Evolutionary conservation across 2,329 filamentous ascomycete species (phyloP), one percentile per base, ranked within the genome.

Genomic region (Monosporascus sp.): DNA sequence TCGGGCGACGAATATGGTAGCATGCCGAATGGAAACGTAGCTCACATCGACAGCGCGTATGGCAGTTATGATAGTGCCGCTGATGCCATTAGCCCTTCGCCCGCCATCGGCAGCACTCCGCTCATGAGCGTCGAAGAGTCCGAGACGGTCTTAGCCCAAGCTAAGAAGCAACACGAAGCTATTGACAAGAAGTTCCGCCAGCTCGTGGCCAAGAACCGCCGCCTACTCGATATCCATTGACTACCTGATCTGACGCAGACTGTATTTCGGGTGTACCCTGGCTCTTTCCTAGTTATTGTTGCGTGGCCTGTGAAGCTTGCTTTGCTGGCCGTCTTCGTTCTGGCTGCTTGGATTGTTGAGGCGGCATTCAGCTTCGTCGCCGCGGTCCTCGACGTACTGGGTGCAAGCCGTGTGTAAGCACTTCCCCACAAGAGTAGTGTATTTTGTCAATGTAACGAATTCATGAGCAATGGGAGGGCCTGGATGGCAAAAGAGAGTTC

Each of bases 41-140:
- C 40, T 2, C 40, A 52, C 37, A 49, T 44, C 17, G 64, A 67
- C 22, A 54, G 52, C 17, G 52, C 60, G 8, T 64, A 66, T 44
- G 60, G 59, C 14, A 65, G 56, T 55, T 71, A 70, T 51, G 68
- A 70, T n/a, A 65, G 61, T 17, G 60, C 63, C 3, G 55, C 64
- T 6, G 61, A 60, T 6, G 51, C 56, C 5, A 50, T 59, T 38
- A 59, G 58, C 5, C 59, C 65, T 2, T 65, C 65, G 18, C 64
- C 67, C 14, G 67, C 72, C n/a, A 72, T 76, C 50, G 72, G 70
- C 37, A 76, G 74, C 54, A 79, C 82, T 57, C 77, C 78, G 5
- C 69, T 84, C 7, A 80, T 87, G 75, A 82, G 74, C 48, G 75
- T 86, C 2, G 79, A 85, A 57, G 86, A 88, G 55, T 79, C 84